Percentiles rank a stretch among this genome's conserved stretches.
Evolutionary conservation across 2,329 filamentous ascomycete genomes (phyloP).

Genomic region (Monilinia aucupariae): DNA sequence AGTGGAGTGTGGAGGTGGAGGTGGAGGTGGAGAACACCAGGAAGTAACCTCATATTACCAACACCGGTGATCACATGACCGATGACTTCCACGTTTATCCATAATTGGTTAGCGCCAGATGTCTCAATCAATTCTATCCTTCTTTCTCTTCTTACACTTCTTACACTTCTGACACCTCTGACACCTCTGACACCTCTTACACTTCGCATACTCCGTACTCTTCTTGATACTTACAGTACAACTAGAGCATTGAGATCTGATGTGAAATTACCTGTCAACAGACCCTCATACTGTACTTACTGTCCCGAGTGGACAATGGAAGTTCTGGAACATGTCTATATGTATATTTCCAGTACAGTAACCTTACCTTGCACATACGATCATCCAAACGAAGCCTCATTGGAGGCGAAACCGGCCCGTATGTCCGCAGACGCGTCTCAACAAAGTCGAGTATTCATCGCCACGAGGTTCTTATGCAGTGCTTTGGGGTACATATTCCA

Average conservation of each 20-base stretch:
- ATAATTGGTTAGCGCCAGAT: too few species aligned
- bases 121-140: too few species aligned
- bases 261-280: not conserved
- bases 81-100: too few species aligned
- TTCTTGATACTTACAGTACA: too few species aligned
- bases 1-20: too few species aligned
- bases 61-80: too few species aligned
- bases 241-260: not conserved
- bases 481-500: not conserved
- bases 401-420: conserved; percentile 22
- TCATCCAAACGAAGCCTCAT: conserved; percentile 1
- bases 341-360: not conserved
- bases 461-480: not conserved
- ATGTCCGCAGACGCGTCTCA: conserved; percentile 15
- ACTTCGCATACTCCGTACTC: too few species aligned
- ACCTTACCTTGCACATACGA: too few species aligned
- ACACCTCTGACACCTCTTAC: too few species aligned
- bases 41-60: too few species aligned
- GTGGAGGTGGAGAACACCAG: too few species aligned
- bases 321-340: conserved; percentile 4
- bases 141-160: not conserved
- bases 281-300: not conserved
- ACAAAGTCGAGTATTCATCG: not conserved
- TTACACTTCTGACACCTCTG: too few species aligned
- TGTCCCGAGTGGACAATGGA: conserved; percentile 7